Evolutionary conservation across 1,284 basidiomycete species (phyloP), one percentile per base, ranked within the genome.

Genomic region (Melampsora allii-populina): DNA sequence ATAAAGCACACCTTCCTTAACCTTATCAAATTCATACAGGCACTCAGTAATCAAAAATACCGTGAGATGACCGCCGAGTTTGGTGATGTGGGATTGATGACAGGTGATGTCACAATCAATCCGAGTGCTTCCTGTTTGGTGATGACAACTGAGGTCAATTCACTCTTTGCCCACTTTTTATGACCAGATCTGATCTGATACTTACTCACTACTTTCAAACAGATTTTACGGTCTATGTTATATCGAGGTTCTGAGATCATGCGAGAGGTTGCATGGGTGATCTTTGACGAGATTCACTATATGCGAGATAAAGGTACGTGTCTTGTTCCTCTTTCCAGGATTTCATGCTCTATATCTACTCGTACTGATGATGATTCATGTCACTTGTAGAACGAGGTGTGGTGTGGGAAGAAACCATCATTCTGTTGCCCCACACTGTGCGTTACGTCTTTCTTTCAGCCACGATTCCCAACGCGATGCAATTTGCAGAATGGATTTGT

Each of bases 251-350:
- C 94, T 19, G 96, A 99, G 83, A 91, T 99, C 79, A 97, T 98
- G 92, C 91, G 96, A 76, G 96, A 99, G 84, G 95, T 99, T 17
- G 95, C 94, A 0, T 99, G 96, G 96, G 95, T 98, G 76, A 88
- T 99, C 76, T 99, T 98, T 81, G 96, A 99, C 82, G 96, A 99
- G 83, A 97, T 99, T 76, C 96, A 99, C 82, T 99, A 98, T 84
- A 98, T 98, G 96, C 90, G 96, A 77, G 96, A 98, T 85, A 94
- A 94, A 77, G 84, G 83, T 83, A 31, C 72, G 81, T 77, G 24
- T 58, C 29, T 17, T 46, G 27, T 17, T 3, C 17, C 61, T 50
- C 58, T 58, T 63, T 36, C n/a, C n/a, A 50, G 56, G 14, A 7
- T 5, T 29, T 2, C n/a, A n/a, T 89, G 90, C 6, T 29, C 14